These are phyloP conservation scores for Rhodotorula sp. DNA, from an alignment of 1,284 basidiomycete genomes.

Conservation along the genomic window DNA sequence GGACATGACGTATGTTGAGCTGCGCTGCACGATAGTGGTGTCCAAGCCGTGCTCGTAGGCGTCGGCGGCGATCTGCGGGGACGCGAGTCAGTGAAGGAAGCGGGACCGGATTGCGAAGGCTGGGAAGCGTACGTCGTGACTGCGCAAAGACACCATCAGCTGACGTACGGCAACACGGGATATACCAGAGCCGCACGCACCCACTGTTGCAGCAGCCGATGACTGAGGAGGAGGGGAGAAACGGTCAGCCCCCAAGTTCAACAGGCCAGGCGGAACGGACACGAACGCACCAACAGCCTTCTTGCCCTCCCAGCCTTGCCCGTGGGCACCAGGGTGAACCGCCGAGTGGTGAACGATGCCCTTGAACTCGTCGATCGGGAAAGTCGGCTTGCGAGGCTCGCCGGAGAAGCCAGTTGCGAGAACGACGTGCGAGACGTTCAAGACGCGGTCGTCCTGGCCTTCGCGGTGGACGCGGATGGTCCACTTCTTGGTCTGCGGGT, in stretches of 20 bases:
- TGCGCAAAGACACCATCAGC: neutral
- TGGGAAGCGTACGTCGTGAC: neutral
- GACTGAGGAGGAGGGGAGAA: neutral
- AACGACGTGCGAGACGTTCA: constrained; percentile 50
- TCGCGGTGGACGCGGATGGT: constrained; percentile 48
- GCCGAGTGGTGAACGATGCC: constrained; percentile 46
- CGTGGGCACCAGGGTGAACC: constrained; percentile 39
- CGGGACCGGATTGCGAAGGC: no score
- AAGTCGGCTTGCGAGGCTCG: constrained; percentile 47
- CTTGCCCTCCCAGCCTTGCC: constrained; percentile 43
- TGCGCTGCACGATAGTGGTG: constrained; percentile 48
- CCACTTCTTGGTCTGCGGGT: constrained; percentile 48
- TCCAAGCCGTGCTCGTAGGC: constrained; percentile 46
- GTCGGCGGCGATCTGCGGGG: constrained; percentile 39
- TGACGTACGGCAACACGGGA: no score
- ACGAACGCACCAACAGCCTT: constrained; percentile 42
- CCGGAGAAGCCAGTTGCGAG: constrained; percentile 53
- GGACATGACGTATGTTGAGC: constrained; percentile 46
- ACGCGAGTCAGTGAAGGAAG: neutral
- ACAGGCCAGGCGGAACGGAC: neutral
- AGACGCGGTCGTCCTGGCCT: constrained; percentile 41
- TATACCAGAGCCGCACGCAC: neutral
- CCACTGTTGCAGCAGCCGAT: constrained; percentile 14
- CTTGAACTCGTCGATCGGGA: constrained; percentile 45
- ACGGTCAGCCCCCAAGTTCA: neutral